phyloP scores from a whole-genome alignment of 73 alveolate genomes.

The Paramecium sonneborni region DNA sequence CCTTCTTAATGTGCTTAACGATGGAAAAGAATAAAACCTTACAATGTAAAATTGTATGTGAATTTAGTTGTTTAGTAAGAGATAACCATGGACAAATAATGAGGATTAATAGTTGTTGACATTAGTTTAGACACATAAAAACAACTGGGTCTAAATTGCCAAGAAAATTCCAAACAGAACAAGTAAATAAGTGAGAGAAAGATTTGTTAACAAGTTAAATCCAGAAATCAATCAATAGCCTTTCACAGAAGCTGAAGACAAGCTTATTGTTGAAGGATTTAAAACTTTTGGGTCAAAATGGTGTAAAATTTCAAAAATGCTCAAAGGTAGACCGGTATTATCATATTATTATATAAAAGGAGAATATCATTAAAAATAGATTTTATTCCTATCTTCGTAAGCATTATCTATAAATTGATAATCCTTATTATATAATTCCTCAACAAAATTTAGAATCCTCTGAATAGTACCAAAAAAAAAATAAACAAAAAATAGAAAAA shows the following conservation, averaged over 20 bases:
- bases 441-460: neutral
- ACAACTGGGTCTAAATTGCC: slow-evolving; percentile 59
- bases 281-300: slow-evolving; percentile 45
- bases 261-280: slow-evolving; percentile 11
- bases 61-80: neutral
- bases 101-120: slow-evolving; percentile 38
- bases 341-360: neutral
- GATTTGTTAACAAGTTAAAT: slow-evolving; percentile 96
- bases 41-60: neutral
- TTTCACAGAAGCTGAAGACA: slow-evolving; percentile 90
- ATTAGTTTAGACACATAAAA: neutral
- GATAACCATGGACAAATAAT: slow-evolving; percentile 39
- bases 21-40: neutral
- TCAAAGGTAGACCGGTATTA: slow-evolving; percentile 61
- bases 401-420: slow-evolving; percentile 33
- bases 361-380: slow-evolving; percentile 7
- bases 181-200: slow-evolving; percentile 97
- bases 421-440: slow-evolving; percentile 24
- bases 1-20: slow-evolving; percentile 25
- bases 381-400: slow-evolving; percentile 15
- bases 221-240: slow-evolving; percentile 90
- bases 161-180: slow-evolving; percentile 59
- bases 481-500: neutral
- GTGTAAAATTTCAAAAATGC: slow-evolving; percentile 35
- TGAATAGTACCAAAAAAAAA: neutral